Evolutionary conservation across 2,329 filamentous ascomycete genomes (phyloP), one percentile per base, ranked within the genome.

Genomic region (Apiospora aurea): DNA sequence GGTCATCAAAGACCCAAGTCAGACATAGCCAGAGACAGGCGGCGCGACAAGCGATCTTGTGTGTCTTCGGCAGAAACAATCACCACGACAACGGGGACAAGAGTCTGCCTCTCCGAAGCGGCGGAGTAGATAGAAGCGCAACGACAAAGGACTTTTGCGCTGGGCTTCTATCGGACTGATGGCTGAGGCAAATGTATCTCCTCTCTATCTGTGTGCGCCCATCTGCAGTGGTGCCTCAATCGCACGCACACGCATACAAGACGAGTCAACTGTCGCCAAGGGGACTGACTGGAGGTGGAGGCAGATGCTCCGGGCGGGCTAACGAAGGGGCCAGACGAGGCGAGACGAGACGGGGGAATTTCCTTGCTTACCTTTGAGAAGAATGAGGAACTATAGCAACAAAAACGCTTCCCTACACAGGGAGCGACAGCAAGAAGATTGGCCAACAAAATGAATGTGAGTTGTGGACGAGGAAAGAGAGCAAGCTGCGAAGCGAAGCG

Each of bases 401-500:
- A 75, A 34, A 69, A 69, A 47, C 67, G 67, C 69, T 70, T 61
- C 47, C 70, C 69, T 71, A 66, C 47, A 41, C 67, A 68, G 68
- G 53, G 69, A 61, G 71, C n/a, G 64, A 68, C 80, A 79, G 77
- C 77, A 77, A 80, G 78, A 79, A 80, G 44, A 49, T 69, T 49
- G 67, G 38, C 67, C 72, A 75, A 47, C 72, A 75, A 80, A 83
- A 84, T 82, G 81, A 84, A 81, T 82, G 82, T 81, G 82, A 82
- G 82, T 83, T 81, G 83, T 79, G 80, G 79, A 78, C 83, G 74
- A 77, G 78, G 78, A 77, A 79, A 78, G 67, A 79, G 77, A 76
- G 71, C 79, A 77, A 80, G 78, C 24, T 76, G 75, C 78, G 79
- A 76, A 79, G 75, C 76, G 75, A 79, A 80, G 53, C 71, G 49